Evolutionary conservation across 2,329 filamentous ascomycete species (phyloP), one percentile per base, ranked within the genome.

Genomic region (Talaromyces piceae): DNA sequence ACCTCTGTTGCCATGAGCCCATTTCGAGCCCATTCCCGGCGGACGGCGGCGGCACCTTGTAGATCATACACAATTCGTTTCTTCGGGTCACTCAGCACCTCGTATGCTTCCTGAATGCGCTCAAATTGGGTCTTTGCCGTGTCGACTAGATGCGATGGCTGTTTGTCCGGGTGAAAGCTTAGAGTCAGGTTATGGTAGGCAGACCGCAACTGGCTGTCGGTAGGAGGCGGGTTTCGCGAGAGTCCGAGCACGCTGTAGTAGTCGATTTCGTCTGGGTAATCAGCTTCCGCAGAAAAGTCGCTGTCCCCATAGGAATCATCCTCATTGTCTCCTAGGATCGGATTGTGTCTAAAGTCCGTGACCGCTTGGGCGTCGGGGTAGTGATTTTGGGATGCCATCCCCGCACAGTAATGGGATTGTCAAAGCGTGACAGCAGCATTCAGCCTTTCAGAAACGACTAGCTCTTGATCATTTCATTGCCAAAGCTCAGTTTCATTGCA

Each of bases 131-230:
- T 57, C 52, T 64, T 56, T 6, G 71, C 71, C 0, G 64, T 62
- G 16, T 69, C 63, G 33, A 62, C 67, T 28, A 68, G 57, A 37
- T 70, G 61, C 31, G 61, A 46, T 4, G 71, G 71, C 49, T 74
- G 71, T 55, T 73, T 73, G 56, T 74, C 71, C 16, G 71, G 71
- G 47, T 74, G 71, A 51, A 74, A 73, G 55, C 67, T 71, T 22
- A 73, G 63, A 7, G 67, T 69, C 50, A 73, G 57, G 26, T 60
- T 68, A 46, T 67, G 68, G 56, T 72, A 73, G n/a, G 71, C 71
- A 37, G 70, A 66, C 23, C 71, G 69, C 47, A 74, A 69, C 41
- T 72, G 63, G 23, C 68, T 55, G 6, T 71, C 67, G 27, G 65
- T 67, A 2, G 71, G 71, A 1, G 69, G 61, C n/a, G 70, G 70